Evolutionary conservation across 1,284 basidiomycete species (phyloP).

Genomic region (Trichosporon faecale): DNA sequence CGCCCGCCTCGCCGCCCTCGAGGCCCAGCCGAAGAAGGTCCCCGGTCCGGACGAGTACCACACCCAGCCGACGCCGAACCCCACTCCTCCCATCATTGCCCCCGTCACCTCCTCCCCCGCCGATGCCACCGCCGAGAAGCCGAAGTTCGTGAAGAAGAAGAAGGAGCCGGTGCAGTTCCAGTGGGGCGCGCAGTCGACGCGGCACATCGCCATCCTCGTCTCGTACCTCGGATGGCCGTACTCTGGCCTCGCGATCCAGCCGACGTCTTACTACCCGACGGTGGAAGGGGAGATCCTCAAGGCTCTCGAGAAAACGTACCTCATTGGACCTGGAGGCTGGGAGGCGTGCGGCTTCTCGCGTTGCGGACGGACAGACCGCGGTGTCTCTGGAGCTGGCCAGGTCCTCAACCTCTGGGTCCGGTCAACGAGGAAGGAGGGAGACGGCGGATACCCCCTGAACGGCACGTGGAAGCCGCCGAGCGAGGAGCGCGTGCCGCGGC

Average conservation of each 20-base stretch:
- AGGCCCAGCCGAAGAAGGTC: neutral
- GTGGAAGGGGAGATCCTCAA: constrained; percentile 86
- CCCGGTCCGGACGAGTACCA: constrained; percentile 56
- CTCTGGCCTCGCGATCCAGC: constrained; percentile 80
- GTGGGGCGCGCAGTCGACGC: constrained; percentile 66
- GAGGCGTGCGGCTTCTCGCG: constrained; percentile 85
- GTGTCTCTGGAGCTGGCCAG: constrained; percentile 91
- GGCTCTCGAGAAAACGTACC: constrained; percentile 69
- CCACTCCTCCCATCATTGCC: neutral
- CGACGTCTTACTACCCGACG: constrained; percentile 65
- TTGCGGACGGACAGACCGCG: constrained; percentile 91
- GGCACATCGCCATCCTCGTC: constrained; percentile 89
- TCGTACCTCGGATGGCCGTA: constrained; percentile 91
- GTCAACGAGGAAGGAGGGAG: constrained; percentile 53
- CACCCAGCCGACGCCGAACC: constrained; percentile 12
- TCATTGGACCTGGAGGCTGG: constrained; percentile 68
- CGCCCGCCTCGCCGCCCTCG: constrained; percentile 53
- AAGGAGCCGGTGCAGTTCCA: constrained; percentile 46
- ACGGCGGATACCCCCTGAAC: constrained; percentile 35
- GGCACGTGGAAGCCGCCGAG: constrained; percentile 28
- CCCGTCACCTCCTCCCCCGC: neutral
- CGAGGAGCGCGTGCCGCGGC: constrained; percentile 17
- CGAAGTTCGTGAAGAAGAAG: constrained; percentile 19
- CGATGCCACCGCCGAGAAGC: neutral
- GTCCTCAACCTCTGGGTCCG: constrained; percentile 88